A percentile compares a stretch with the other conserved stretches of the same genome.
phyloP scores from a whole-genome alignment of 208 protist species.

The Herpetomonas tarakana region DNA sequence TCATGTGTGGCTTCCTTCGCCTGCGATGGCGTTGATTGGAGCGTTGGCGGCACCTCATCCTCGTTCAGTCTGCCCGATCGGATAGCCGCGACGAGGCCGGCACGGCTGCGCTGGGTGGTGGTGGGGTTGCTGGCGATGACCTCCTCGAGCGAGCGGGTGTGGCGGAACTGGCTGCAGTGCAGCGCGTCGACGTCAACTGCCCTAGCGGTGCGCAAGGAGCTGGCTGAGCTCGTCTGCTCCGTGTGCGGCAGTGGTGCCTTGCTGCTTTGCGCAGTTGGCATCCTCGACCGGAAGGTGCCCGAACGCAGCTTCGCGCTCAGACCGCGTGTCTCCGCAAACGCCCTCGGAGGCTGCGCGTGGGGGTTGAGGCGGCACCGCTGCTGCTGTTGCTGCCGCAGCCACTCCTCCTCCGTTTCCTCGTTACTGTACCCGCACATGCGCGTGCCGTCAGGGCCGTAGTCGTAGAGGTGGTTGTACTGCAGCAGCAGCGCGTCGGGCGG shows the following conservation, averaged over 20 bases:
- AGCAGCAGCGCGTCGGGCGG: slow-evolving; percentile 41
- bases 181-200: slow-evolving; percentile 36
- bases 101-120: not conserved
- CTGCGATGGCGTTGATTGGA: too few relatives aligned
- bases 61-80: slow-evolving; percentile 25
- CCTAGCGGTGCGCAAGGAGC: slow-evolving; percentile 46
- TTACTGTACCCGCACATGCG: too few relatives aligned
- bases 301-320: not conserved
- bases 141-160: slow-evolving; percentile 61
- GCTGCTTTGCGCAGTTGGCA: not conserved
- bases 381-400: slow-evolving; percentile 8
- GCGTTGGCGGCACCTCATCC: slow-evolving; percentile 26
- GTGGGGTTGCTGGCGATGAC: slow-evolving; percentile 48
- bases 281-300: slow-evolving; percentile 11
- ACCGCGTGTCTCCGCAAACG: slow-evolving; percentile 20
- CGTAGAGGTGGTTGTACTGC: slow-evolving; percentile 85
- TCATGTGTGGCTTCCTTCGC: too few relatives aligned
- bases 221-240: not conserved
- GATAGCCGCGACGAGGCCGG: slow-evolving; percentile 6
- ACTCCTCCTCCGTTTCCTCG: too few relatives aligned
- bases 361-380: slow-evolving; percentile 2
- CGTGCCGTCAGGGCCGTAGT: slow-evolving; percentile 67
- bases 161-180: slow-evolving; percentile 46
- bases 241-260: not conserved
- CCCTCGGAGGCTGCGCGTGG: slow-evolving; percentile 14